Percentiles rank a stretch among this genome's conserved stretches.
phyloP scores from a whole-genome alignment of 345 rosid species.

The Anacardium occidentale region DNA sequence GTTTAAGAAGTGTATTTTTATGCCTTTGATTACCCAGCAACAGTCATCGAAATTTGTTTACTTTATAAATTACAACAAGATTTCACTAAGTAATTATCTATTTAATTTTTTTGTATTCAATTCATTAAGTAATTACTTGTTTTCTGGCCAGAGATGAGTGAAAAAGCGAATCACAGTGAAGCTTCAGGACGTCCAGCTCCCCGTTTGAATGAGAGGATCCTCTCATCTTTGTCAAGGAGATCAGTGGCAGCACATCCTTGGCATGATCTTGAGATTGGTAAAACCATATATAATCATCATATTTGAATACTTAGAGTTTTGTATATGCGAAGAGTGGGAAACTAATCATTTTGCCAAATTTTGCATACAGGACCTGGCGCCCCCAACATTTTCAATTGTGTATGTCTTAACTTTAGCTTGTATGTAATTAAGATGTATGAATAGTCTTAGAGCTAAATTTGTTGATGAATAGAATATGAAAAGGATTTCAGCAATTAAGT shows the following conservation, averaged over 20 bases:
- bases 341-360: conserved; percentile 20
- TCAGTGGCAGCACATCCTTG: conserved; percentile 99
- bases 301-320: conserved; percentile 3
- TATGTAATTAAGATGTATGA: neutral
- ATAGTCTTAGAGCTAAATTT: neutral
- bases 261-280: conserved; percentile 99
- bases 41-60: neutral
- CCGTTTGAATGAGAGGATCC: conserved; percentile 84
- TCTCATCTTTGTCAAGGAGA: conserved; percentile 85
- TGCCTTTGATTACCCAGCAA: neutral
- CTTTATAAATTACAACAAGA: neutral
- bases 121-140: neutral
- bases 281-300: neutral
- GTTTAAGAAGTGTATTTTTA: no score
- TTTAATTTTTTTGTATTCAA: no score
- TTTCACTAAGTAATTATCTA: neutral
- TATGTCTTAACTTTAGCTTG: conserved; percentile 27
- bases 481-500: neutral
- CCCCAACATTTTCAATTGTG: conserved; percentile 67
- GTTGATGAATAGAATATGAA: neutral
- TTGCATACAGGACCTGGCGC: conserved; percentile 80
- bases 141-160: conserved; percentile 42
- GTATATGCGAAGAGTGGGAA: conserved; percentile 1
- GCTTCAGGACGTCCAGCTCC: conserved; percentile 38
- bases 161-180: conserved; percentile 30